phyloP scores from a whole-genome alignment of 2,329 filamentous ascomycete species.

The Aspergillus amoenus region DNA sequence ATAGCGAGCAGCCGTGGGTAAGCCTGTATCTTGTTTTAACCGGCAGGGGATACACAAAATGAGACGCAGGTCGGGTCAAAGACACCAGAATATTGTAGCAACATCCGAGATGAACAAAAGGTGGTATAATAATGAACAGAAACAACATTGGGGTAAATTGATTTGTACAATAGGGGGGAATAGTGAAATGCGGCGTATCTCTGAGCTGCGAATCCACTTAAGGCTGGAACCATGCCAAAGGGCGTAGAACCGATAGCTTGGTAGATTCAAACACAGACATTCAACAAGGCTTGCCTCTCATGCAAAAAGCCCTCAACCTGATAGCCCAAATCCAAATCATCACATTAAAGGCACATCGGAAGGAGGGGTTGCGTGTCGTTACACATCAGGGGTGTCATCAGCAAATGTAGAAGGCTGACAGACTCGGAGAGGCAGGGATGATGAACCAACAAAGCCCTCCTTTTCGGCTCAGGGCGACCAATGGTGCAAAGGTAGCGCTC shows the following conservation, averaged over 20 bases:
- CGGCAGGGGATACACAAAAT: constrained; percentile 2
- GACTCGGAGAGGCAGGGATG: not conserved
- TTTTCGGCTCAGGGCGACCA: not conserved
- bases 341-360: not conserved
- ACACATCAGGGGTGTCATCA: not conserved
- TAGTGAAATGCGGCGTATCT: constrained; percentile 9
- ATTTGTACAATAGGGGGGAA: not conserved
- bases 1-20: not conserved
- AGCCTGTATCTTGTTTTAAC: constrained; percentile 1
- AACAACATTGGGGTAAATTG: not conserved
- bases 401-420: not conserved
- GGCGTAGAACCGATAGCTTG: constrained; percentile 9
- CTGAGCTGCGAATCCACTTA: constrained; percentile 7
- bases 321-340: not conserved
- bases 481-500: not conserved
- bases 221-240: constrained; percentile 2
- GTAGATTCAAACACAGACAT: not conserved
- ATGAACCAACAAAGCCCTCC: not conserved
- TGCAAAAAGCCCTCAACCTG: not conserved
- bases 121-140: constrained; percentile 25
- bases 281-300: not conserved
- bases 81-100: constrained; percentile 13
- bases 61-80: constrained; percentile 7
- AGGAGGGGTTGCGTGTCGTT: not conserved
- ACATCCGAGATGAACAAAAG: constrained; percentile 19